Conservation (phyloP, 306 rosid genomes). For the Coriaria nepalensis region DNA sequence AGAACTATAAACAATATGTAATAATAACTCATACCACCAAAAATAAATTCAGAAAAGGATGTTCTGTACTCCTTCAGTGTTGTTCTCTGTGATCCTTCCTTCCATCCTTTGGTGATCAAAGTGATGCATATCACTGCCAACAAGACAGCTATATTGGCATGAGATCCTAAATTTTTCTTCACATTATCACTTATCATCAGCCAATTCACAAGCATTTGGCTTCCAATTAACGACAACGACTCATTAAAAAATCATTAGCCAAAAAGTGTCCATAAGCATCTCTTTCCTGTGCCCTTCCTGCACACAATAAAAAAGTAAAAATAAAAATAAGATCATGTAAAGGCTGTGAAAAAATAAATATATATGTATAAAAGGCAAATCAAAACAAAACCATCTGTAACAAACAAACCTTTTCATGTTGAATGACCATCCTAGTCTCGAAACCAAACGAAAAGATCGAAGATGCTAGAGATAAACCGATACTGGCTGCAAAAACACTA, state of each 20-base stretch:
- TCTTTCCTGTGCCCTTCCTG: constrained; percentile 91
- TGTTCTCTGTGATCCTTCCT: constrained; percentile 35
- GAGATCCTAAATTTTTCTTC: constrained; percentile 27
- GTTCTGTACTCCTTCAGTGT: constrained; percentile 50
- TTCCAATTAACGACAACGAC: constrained; percentile 62
- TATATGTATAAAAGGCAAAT: too few relatives aligned
- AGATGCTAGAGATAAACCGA: constrained; percentile 54
- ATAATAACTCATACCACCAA: constrained; percentile 48
- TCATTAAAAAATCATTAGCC: constrained; percentile 87
- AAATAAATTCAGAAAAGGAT: constrained; percentile 45
- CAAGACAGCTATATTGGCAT: constrained; percentile 41
- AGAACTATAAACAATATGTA: not conserved
- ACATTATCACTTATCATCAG: constrained; percentile 33
- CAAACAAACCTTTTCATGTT: constrained; percentile 63
- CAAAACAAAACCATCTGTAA: not conserved
- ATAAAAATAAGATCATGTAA: not conserved
- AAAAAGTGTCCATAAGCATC: constrained; percentile 67
- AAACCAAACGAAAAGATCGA: constrained; percentile 66
- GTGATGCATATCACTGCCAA: constrained; percentile 48
- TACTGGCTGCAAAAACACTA: constrained; percentile 43
- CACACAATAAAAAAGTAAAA: constrained; percentile 17
- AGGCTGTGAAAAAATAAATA: too few relatives aligned
- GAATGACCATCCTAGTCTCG: constrained; percentile 79
- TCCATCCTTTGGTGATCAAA: constrained; percentile 50
- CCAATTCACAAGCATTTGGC: constrained; percentile 86